Evolutionary conservation across 768 basidiomycete species (phyloP).

Genomic region (Suillus subluteus): DNA sequence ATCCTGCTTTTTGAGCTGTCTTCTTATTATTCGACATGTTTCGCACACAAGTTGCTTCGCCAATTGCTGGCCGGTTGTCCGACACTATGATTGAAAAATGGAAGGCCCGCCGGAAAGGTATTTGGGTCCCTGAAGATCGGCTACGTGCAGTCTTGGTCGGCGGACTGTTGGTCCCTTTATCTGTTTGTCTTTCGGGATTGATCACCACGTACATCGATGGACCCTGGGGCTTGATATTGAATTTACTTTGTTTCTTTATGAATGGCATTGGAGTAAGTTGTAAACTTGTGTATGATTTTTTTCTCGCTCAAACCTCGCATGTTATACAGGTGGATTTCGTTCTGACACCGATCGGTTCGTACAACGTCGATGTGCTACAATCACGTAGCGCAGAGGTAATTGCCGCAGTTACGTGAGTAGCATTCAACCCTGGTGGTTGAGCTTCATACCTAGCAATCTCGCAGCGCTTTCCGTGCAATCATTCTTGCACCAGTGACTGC

Average conservation of each 20-base stretch:
- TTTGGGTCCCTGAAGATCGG: conserved; percentile 15
- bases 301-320: background rate
- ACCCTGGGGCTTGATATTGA: conserved; percentile 48
- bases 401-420: conserved; percentile 54
- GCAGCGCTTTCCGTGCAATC: conserved; percentile 52
- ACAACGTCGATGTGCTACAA: conserved; percentile 59
- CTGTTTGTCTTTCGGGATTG: conserved; percentile 49
- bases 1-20: background rate
- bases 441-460: background rate
- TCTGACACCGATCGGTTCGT: conserved; percentile 59
- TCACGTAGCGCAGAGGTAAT: conserved; percentile 59
- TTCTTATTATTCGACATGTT: background rate
- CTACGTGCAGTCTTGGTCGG: conserved; percentile 47
- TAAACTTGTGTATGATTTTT: background rate
- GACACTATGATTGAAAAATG: conserved; percentile 52
- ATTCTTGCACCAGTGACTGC: conserved; percentile 47
- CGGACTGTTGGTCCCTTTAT: conserved; percentile 49
- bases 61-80: conserved; percentile 57
- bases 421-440: background rate
- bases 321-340: conserved; percentile 50
- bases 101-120: conserved; percentile 41
- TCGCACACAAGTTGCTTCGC: conserved; percentile 50
- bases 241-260: conserved; percentile 55
- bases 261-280: conserved; percentile 61
- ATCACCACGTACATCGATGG: conserved; percentile 51